Evolutionary conservation across 371 early-diverging fungal genomes (phyloP).

Genomic region (Actinomucor elegans): DNA sequence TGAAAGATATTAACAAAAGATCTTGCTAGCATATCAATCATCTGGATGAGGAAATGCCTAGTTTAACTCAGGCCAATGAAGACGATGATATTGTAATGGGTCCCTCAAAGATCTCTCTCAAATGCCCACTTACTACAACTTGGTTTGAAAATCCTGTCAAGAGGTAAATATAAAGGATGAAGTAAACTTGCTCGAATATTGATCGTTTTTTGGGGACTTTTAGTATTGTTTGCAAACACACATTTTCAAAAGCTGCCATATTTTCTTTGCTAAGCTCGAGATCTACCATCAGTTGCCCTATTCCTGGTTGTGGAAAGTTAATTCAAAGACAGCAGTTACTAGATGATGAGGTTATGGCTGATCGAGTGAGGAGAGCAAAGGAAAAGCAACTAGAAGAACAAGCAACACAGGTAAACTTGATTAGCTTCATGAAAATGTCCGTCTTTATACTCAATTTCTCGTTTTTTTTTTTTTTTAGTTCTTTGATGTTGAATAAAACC

Average conservation of each 20-base stretch:
- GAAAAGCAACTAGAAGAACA: slow-evolving; percentile 2
- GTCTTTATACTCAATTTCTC: background rate
- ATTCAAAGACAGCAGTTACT: background rate
- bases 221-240: slow-evolving; percentile 38
- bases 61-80: slow-evolving; percentile 8
- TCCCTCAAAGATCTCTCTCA: slow-evolving; percentile 30
- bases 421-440: too few relatives aligned
- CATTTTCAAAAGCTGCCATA: slow-evolving; percentile 34
- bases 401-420: background rate
- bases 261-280: slow-evolving; percentile 3
- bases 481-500: slow-evolving; percentile 29
- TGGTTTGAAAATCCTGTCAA: slow-evolving; percentile 40
- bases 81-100: slow-evolving; percentile 43
- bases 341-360: slow-evolving; percentile 22
- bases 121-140: slow-evolving; percentile 40
- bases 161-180: slow-evolving; percentile 10
- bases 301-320: slow-evolving; percentile 24
- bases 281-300: slow-evolving; percentile 26
- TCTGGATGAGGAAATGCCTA: slow-evolving; percentile 35
- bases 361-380: slow-evolving; percentile 26
- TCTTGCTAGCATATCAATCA: slow-evolving; percentile 33
- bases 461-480: slow-evolving; percentile 2
- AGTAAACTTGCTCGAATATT: background rate
- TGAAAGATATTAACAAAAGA: background rate
- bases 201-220: background rate